phyloP scores from a whole-genome alignment of 768 basidiomycete genomes.

The Tricholoma flavovirens region DNA sequence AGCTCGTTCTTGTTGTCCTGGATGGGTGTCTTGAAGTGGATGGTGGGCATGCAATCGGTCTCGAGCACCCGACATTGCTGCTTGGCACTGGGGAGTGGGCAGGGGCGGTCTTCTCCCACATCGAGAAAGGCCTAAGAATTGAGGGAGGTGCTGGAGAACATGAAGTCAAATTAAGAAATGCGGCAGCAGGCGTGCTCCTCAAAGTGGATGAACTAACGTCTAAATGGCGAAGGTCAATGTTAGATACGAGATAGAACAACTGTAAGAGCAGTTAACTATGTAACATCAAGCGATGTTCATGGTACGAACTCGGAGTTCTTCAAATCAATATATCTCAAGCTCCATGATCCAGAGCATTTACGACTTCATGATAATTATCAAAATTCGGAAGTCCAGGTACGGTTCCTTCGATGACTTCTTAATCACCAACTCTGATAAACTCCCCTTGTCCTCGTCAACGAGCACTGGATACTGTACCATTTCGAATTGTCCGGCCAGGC shows the following conservation, averaged over 20 bases:
- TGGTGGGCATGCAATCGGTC: conserved; percentile 62
- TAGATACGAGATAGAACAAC: conserved; percentile 26
- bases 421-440: too few relatives aligned
- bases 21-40: conserved; percentile 75
- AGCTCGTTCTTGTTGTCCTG: conserved; percentile 70
- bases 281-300: too few relatives aligned
- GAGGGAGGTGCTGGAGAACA: conserved; percentile 62
- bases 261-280: too few relatives aligned
- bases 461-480: too few relatives aligned
- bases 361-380: too few relatives aligned
- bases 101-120: conserved; percentile 48
- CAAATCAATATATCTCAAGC: too few relatives aligned
- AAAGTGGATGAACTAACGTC: conserved; percentile 70
- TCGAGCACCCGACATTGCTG: conserved; percentile 70
- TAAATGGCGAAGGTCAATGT: conserved; percentile 64
- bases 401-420: too few relatives aligned
- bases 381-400: too few relatives aligned
- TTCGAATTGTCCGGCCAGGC: too few relatives aligned
- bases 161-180: conserved; percentile 56
- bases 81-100: conserved; percentile 82
- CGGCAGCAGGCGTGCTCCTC: conserved; percentile 75
- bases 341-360: too few relatives aligned
- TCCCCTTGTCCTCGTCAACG: too few relatives aligned
- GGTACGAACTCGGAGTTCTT: too few relatives aligned
- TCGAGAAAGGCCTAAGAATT: conserved; percentile 61